Base-by-base conservation (phyloP, 352 stramenopile genomes). In the Saprolegnia parasitica region DNA sequence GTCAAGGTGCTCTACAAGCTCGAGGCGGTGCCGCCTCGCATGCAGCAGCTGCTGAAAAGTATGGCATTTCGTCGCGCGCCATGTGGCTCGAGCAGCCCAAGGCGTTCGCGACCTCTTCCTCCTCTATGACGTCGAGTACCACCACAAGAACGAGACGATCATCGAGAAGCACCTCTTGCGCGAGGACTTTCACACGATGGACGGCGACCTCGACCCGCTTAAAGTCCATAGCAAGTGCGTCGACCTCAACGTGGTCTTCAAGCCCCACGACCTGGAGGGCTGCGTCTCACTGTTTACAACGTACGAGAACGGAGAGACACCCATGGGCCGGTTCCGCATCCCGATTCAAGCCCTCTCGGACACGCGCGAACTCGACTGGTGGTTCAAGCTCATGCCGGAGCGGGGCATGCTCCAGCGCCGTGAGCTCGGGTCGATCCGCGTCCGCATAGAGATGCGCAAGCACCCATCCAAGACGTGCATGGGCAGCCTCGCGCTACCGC, bases 91-190 rank as follows among this genome's bases (percentile, higher is more conserved):
- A 71, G 8, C 60, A 88, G 20, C 76, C 80, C 0, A 80, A 71
- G 64, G 56, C 65, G 8, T 79, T 1, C 83, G 83, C 26, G 83
- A 91, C 52, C 45, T 88, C 1, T 89, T 91, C 46, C 63, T 91
- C 60, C 68, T 91, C 3, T 91, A 89, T 32, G 83, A 89, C 45
- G 70, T 91, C 15, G 81, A 89, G 71, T 91, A 89, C 32, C 74
- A 74, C 45, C 76, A 89, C 56, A 71, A 72, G 4, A 76, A 84
- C 46, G 83, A 91, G 67, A 76, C 76, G 13, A 82, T 89, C 57
- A 75, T 80, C 23, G 83, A 91, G 42, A 82, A 88, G 74, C 73
- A 77, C 0, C 70, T 91, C 56, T 72, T 88, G 29, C 78, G 83
- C 18, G 83, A 86, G 24, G 72, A 89, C 45, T 72, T 91, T 45